Conservation (phyloP, 2,329 filamentous ascomycete species). For the Sarocladiaceae sp. region DNA sequence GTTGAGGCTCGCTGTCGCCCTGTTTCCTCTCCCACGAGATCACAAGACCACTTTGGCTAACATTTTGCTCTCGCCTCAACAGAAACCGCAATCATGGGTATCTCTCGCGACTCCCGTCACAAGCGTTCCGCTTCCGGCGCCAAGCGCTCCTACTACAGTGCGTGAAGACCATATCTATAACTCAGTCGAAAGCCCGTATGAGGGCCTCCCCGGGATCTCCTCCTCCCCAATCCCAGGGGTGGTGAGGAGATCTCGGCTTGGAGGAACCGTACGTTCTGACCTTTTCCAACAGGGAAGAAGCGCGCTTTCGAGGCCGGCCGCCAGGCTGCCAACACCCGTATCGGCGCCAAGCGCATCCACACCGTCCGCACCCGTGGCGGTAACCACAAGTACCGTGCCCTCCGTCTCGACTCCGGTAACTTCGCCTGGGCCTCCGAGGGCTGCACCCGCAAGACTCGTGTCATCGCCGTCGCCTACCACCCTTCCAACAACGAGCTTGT, state of each 20-base stretch:
- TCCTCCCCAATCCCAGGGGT: not conserved
- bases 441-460: constrained; percentile 96
- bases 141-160: constrained; percentile 91
- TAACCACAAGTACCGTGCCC: constrained; percentile 99
- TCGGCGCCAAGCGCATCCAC: constrained; percentile 94
- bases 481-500: constrained; percentile 99
- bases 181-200: constrained; percentile 64
- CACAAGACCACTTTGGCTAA: constrained; percentile 4
- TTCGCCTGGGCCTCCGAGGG: constrained; percentile 99
- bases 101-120: constrained; percentile 99
- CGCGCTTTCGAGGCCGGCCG: constrained; percentile 99
- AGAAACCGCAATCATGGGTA: constrained; percentile 92
- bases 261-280: constrained; percentile 66
- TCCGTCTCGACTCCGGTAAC: constrained; percentile 98
- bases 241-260: constrained; percentile 14
- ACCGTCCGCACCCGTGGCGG: constrained; percentile 95
- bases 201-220: constrained; percentile 6
- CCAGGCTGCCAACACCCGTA: constrained; percentile 99
- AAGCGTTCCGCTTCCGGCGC: constrained; percentile 99
- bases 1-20: not conserved
- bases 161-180: constrained; percentile 36
- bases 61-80: constrained; percentile 20
- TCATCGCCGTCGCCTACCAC: constrained; percentile 98
- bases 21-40: not conserved
- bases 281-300: constrained; percentile 79